A percentile compares a stretch with the other conserved stretches of the same genome.
Conservation (phyloP, 768 basidiomycete species). For the Trametes gibbosa region DNA sequence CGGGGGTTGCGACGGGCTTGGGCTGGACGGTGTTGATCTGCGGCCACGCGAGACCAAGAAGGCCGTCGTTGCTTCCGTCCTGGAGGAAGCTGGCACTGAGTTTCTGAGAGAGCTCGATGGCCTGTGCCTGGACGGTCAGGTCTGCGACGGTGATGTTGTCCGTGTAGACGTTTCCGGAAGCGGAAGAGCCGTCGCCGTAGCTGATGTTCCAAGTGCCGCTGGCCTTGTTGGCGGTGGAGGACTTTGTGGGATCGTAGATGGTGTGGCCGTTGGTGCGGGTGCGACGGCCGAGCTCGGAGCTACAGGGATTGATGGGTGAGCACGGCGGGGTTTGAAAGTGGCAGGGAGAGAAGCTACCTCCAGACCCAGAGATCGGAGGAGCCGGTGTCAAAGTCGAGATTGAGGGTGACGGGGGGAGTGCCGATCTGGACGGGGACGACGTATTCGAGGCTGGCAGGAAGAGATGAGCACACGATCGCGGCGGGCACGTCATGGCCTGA, state of each 20-base stretch:
- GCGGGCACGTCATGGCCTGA: not conserved
- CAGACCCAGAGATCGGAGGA: conserved; percentile 35
- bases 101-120: conserved; percentile 37
- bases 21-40: conserved; percentile 38
- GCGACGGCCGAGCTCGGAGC: conserved; percentile 26
- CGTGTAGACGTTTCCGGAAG: conserved; percentile 36
- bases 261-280: conserved; percentile 26
- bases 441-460: conserved; percentile 34
- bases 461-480: not conserved
- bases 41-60: conserved; percentile 39
- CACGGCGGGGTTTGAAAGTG: not conserved
- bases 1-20: conserved; percentile 34
- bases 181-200: conserved; percentile 42
- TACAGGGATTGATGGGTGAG: not conserved
- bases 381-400: conserved; percentile 35
- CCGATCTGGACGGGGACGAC: conserved; percentile 39
- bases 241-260: conserved; percentile 30
- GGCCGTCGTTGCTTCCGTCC: conserved; percentile 36
- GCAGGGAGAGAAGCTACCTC: conserved; percentile 10
- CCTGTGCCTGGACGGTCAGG: conserved; percentile 34
- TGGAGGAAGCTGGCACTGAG: conserved; percentile 34
- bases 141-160: conserved; percentile 39
- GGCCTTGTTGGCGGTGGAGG: conserved; percentile 30
- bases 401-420: conserved; percentile 37
- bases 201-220: conserved; percentile 33